These are phyloP conservation scores for Kazachstania viticola DNA, from an alignment of 805 yeast species.

Conservation along the genomic window DNA sequence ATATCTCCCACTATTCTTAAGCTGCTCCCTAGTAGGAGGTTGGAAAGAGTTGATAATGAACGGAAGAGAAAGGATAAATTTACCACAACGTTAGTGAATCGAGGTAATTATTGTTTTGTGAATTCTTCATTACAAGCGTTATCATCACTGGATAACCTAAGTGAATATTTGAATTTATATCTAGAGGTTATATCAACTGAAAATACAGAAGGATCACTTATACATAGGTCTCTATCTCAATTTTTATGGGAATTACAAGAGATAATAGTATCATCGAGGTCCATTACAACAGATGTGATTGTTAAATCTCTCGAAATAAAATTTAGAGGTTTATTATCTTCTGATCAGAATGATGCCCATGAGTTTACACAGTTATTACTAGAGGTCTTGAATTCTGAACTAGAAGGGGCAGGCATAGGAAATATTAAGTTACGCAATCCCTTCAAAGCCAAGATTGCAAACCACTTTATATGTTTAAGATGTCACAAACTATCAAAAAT, in stretches of 20 bases:
- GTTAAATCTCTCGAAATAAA: constrained; percentile 60
- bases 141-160: constrained; percentile 47
- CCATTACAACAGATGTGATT: constrained; percentile 69
- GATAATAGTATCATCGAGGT: constrained; percentile 40
- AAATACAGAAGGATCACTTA: constrained; percentile 24
- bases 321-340: constrained; percentile 61
- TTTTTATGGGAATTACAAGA: constrained; percentile 50
- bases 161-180: constrained; percentile 37
- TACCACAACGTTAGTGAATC: constrained; percentile 75
- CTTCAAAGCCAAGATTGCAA: constrained; percentile 53
- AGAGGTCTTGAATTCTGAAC: constrained; percentile 67
- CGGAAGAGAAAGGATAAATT: constrained; percentile 47
- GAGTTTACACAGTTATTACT: constrained; percentile 74
- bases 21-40: neutral
- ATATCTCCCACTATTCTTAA: neutral
- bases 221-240: constrained; percentile 47
- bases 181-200: neutral
- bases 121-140: constrained; percentile 79
- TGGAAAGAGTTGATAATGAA: neutral
- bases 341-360: constrained; percentile 90
- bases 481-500: constrained; percentile 57
- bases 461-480: constrained; percentile 55
- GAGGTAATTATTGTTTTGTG: constrained; percentile 86
- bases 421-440: constrained; percentile 44
- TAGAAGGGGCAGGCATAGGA: constrained; percentile 23